Evolutionary conservation across 305 asterid genomes (phyloP).

Genomic region (Ilex paraguariensis): DNA sequence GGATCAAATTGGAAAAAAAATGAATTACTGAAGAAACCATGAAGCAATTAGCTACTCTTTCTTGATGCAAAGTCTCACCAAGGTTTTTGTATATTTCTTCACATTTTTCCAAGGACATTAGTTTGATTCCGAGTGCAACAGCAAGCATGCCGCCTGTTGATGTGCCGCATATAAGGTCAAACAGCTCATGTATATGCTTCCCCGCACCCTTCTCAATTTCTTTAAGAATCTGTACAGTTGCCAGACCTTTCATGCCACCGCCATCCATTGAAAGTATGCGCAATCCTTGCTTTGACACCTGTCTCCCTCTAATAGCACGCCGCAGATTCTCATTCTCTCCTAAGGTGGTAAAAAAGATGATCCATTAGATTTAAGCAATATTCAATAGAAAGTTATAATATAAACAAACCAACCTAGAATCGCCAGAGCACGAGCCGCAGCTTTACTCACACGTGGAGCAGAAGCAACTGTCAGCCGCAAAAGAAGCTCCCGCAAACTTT

Average conservation of each 20-base stretch:
- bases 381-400: neutral
- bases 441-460: slow-evolving; percentile 75
- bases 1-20: slow-evolving; percentile 15
- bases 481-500: slow-evolving; percentile 95
- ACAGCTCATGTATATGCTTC: slow-evolving; percentile 92
- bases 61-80: slow-evolving; percentile 43
- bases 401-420: slow-evolving; percentile 63
- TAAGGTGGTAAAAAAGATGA: slow-evolving; percentile 24
- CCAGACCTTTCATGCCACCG: slow-evolving; percentile 99
- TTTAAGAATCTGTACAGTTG: slow-evolving; percentile 84
- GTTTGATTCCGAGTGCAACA: slow-evolving; percentile 93
- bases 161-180: slow-evolving; percentile 99
- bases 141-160: slow-evolving; percentile 99
- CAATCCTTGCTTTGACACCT: slow-evolving; percentile 85
- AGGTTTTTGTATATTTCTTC: slow-evolving; percentile 98
- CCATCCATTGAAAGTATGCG: slow-evolving; percentile 99
- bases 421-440: slow-evolving; percentile 98
- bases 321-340: slow-evolving; percentile 97
- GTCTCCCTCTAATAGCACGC: slow-evolving; percentile 84
- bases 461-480: slow-evolving; percentile 77
- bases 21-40: slow-evolving; percentile 7
- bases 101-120: slow-evolving; percentile 90
- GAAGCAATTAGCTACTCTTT: slow-evolving; percentile 8
- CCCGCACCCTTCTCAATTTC: slow-evolving; percentile 97
- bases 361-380: slow-evolving; percentile 15